Percentiles rank a stretch among this genome's conserved stretches.
These are phyloP conservation scores for Litsea cubeba DNA, from an alignment of 164 flowering plant species.

Conservation along the genomic window DNA sequence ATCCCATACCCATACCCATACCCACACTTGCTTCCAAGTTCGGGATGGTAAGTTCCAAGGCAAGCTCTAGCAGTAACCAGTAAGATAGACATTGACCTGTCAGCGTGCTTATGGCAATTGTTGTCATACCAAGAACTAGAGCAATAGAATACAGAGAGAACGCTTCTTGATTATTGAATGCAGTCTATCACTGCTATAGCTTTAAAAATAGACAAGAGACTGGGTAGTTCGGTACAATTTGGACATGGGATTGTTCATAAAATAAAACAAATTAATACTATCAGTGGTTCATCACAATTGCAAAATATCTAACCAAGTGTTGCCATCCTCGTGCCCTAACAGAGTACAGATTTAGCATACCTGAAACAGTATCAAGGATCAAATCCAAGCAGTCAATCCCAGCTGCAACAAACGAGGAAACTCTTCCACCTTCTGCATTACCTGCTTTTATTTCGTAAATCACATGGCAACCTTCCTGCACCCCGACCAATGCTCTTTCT, in stretches of 20 bases:
- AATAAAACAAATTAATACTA: background rate
- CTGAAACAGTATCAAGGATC: constrained; percentile 72
- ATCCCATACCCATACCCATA: background rate
- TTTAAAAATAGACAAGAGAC: no score
- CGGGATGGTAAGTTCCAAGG: background rate
- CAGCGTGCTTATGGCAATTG: background rate
- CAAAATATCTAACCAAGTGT: background rate
- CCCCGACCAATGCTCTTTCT: constrained; percentile 84
- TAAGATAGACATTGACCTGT: background rate
- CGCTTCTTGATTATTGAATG: background rate
- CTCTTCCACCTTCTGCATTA: constrained; percentile 47
- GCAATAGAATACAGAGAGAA: background rate
- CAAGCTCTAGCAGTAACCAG: background rate
- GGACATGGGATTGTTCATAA: background rate
- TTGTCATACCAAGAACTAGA: background rate
- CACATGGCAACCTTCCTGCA: constrained; percentile 34
- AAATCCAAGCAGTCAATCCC: constrained; percentile 82
- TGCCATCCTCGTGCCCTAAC: background rate
- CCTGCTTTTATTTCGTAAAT: constrained; percentile 50
- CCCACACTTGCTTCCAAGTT: background rate
- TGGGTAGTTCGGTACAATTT: background rate
- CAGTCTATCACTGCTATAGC: background rate
- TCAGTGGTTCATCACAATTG: background rate
- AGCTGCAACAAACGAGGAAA: constrained; percentile 68
- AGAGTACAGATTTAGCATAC: constrained; percentile 26